A percentile compares a stretch with the other conserved stretches of the same genome.
phyloP scores from a whole-genome alignment of 169 alveolate genomes.

The Theileria orientalis region DNA sequence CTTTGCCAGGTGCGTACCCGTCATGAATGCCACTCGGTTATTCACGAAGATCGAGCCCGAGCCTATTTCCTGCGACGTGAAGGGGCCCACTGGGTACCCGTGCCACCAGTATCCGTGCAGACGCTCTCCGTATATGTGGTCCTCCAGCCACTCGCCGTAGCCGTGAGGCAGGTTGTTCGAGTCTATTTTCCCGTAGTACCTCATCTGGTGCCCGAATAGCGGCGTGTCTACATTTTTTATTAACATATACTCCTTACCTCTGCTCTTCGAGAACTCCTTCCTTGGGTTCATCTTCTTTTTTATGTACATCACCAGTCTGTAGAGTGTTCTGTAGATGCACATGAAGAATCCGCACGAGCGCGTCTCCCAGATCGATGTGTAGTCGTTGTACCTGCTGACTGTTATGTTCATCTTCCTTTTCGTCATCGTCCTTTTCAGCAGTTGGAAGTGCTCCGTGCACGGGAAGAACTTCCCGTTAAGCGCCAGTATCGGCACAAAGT shows the following conservation, averaged over 20 bases:
- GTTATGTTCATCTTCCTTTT: constrained; percentile 65
- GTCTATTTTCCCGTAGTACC: constrained; percentile 82
- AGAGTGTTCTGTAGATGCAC: constrained; percentile 69
- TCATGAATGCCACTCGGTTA: constrained; percentile 78
- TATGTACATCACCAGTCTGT: constrained; percentile 57
- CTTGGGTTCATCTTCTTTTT: constrained; percentile 20
- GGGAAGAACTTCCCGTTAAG: constrained; percentile 76
- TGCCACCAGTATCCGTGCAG: constrained; percentile 85
- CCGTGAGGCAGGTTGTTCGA: constrained; percentile 86
- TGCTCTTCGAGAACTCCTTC: background rate
- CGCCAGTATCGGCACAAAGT: constrained; percentile 71
- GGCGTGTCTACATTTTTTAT: constrained; percentile 49
- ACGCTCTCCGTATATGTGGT: constrained; percentile 82
- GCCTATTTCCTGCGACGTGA: constrained; percentile 85
- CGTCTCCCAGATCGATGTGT: constrained; percentile 75
- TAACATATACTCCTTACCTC: background rate
- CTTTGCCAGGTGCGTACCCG: constrained; percentile 61
- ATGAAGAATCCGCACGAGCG: constrained; percentile 70
- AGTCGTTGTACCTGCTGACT: constrained; percentile 74
- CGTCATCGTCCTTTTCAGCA: constrained; percentile 52
- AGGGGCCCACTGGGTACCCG: constrained; percentile 88
- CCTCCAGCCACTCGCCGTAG: constrained; percentile 88
- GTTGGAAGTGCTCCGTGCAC: constrained; percentile 76
- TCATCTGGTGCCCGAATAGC: constrained; percentile 80
- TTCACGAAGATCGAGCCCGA: constrained; percentile 80